Conservation (phyloP, 1,284 basidiomycete genomes). For the Chalciporus sp. region DNA sequence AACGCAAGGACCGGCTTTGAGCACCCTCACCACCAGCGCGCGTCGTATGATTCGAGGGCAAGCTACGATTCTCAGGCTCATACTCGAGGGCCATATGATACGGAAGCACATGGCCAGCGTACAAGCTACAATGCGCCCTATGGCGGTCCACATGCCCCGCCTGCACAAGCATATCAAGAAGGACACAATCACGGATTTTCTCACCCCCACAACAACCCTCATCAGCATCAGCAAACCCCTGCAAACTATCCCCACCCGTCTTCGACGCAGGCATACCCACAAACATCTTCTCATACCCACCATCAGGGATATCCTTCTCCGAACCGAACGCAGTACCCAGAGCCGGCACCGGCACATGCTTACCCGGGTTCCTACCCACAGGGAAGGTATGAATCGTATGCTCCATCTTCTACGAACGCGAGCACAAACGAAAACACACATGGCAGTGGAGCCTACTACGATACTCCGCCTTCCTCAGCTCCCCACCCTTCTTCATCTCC, state of each 20-base stretch:
- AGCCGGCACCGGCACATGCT: conserved; percentile 8
- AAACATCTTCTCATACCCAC: conserved; percentile 33
- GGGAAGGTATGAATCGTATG: conserved; percentile 12
- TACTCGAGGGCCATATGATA: conserved; percentile 25
- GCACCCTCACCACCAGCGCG: conserved; percentile 27
- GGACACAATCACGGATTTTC: conserved; percentile 19
- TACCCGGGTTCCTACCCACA: conserved; percentile 29
- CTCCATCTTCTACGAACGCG: conserved; percentile 9
- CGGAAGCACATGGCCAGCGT: conserved; percentile 25
- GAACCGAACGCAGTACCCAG: conserved; percentile 29
- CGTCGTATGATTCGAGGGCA: conserved; percentile 24
- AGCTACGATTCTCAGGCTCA: conserved; percentile 27
- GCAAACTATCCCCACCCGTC: conserved; percentile 29
- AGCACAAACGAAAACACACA: conserved; percentile 14
- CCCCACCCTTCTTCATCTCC: conserved; percentile 17
- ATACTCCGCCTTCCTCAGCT: conserved; percentile 11
- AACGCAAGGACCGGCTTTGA: conserved; percentile 28
- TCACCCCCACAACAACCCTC: conserved; percentile 10
- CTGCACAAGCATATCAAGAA: conserved; percentile 27
- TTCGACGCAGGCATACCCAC: conserved; percentile 32
- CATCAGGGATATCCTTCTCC: conserved; percentile 34
- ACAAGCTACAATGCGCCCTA: conserved; percentile 27
- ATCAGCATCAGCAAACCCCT: conserved; percentile 29
- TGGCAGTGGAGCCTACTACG: conserved; percentile 29
- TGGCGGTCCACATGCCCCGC: conserved; percentile 28